These are phyloP conservation scores for Tetrastigma voinierianum DNA, from an alignment of 164 flowering plant species.

Conservation along the genomic window DNA sequence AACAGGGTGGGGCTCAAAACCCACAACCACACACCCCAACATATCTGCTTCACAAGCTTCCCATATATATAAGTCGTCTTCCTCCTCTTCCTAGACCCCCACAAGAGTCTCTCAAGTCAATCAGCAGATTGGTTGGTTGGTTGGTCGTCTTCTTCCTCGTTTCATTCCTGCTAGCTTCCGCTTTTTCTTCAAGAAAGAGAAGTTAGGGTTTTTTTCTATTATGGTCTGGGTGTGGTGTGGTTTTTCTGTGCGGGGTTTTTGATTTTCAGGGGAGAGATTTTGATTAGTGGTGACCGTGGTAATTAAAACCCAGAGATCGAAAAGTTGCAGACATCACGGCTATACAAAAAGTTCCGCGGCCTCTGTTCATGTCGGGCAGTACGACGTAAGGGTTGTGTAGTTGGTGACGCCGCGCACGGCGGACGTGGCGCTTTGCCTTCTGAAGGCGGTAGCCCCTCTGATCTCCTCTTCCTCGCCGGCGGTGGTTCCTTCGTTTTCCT, in stretches of 20 bases:
- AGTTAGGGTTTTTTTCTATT: too few relatives aligned
- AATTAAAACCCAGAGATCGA: constrained; percentile 43
- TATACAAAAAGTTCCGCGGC: constrained; percentile 43
- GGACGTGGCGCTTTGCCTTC: constrained; percentile 82
- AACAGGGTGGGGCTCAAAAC: too few relatives aligned
- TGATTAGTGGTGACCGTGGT: not conserved
- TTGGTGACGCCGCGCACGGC: constrained; percentile 67
- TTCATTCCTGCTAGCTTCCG: not conserved
- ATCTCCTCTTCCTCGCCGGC: constrained; percentile 81
- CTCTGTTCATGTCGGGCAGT: constrained; percentile 48
- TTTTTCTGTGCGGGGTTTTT: not conserved
- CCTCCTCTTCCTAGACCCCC: not conserved
- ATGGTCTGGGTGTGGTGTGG: not conserved
- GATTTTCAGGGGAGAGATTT: not conserved
- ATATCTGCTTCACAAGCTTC: not conserved
- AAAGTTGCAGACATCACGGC: constrained; percentile 78
- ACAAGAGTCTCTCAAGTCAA: not conserved
- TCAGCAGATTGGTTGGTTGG: too few relatives aligned
- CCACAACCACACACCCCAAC: constrained; percentile 9
- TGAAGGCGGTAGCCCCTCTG: constrained; percentile 85
- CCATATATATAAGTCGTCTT: constrained; percentile 2
- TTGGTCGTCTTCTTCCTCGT: not conserved
- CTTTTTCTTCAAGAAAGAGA: too few relatives aligned
- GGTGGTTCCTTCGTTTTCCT: constrained; percentile 38
- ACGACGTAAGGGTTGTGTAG: constrained; percentile 58